Evolutionary conservation across 148 eudicot species (phyloP).

Genomic region (Arctostaphylos glauca): DNA sequence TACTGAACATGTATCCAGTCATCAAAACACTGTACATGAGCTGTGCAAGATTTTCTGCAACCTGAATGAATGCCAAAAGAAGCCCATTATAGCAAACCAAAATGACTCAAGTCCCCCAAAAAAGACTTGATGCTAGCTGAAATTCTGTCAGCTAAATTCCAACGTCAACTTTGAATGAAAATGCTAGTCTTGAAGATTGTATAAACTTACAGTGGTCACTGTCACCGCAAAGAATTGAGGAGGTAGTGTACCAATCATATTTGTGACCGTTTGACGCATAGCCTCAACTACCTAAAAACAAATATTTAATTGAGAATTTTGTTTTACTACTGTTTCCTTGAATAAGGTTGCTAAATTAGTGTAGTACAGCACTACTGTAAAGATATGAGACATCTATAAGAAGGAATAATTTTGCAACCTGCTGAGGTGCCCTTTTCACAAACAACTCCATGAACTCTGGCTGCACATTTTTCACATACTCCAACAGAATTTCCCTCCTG

Average conservation of each 20-base stretch:
- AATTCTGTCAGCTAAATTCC: conserved; percentile 8
- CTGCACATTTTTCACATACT: conserved; percentile 74
- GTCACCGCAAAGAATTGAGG: conserved; percentile 81
- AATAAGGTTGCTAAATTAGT: neutral
- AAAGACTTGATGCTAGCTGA: neutral
- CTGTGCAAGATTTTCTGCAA: conserved; percentile 94
- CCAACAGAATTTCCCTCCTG: conserved; percentile 76
- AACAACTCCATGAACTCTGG: conserved; percentile 94
- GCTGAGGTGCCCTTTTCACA: conserved; percentile 80
- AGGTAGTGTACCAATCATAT: conserved; percentile 87
- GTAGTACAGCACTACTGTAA: neutral
- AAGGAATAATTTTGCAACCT: conserved; percentile 38
- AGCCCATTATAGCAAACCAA: conserved; percentile 12
- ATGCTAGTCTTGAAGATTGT: neutral
- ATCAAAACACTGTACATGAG: conserved; percentile 91
- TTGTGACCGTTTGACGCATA: conserved; percentile 87
- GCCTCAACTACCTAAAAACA: conserved; percentile 74
- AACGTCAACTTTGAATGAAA: neutral
- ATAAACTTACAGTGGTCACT: conserved; percentile 75
- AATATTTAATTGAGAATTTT: no score
- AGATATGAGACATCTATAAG: neutral
- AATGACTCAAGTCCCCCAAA: neutral
- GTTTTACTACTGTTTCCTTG: neutral
- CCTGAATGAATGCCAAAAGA: conserved; percentile 39
- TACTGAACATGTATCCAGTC: conserved; percentile 96